These are phyloP conservation scores for Phytophthora fragariaefolia DNA, from an alignment of 352 stramenopile species.

Conservation along the genomic window DNA sequence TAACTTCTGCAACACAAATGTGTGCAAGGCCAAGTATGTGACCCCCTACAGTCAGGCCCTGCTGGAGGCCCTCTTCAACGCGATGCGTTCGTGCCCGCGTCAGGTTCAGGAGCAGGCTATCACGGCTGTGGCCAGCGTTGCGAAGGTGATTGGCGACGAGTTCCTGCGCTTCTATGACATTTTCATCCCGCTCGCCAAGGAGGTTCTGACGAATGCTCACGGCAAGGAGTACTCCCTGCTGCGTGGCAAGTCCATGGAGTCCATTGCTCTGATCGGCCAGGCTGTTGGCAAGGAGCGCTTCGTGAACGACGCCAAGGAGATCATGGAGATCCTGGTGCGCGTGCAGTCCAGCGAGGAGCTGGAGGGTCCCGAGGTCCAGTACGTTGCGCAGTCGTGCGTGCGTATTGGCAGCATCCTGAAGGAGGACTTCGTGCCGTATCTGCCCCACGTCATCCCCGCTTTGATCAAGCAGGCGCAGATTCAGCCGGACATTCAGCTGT, in stretches of 20 bases:
- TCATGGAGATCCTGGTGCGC: slow-evolving; percentile 88
- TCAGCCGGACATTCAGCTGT: slow-evolving; percentile 83
- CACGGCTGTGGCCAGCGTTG: slow-evolving; percentile 84
- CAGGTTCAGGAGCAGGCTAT: slow-evolving; percentile 91
- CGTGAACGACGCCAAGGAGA: slow-evolving; percentile 74
- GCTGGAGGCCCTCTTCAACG: slow-evolving; percentile 83
- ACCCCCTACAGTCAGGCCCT: slow-evolving; percentile 66
- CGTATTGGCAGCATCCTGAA: slow-evolving; percentile 89
- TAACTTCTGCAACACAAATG: slow-evolving; percentile 88
- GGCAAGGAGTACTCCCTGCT: slow-evolving; percentile 84
- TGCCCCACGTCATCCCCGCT: slow-evolving; percentile 82
- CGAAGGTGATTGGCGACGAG: slow-evolving; percentile 82
- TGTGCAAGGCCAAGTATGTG: slow-evolving; percentile 85
- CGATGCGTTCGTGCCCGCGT: slow-evolving; percentile 73
- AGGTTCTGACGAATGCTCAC: slow-evolving; percentile 78
- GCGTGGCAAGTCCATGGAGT: slow-evolving; percentile 89
- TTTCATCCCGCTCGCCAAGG: slow-evolving; percentile 89
- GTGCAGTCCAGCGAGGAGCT: slow-evolving; percentile 76
- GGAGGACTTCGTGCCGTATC: slow-evolving; percentile 87
- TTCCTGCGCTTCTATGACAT: slow-evolving; percentile 88
- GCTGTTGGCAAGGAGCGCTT: slow-evolving; percentile 89
- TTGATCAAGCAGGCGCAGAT: slow-evolving; percentile 86
- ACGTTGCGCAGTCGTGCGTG: slow-evolving; percentile 87
- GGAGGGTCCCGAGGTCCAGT: slow-evolving; percentile 82
- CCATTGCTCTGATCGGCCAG: slow-evolving; percentile 88